phyloP scores from a whole-genome alignment of 352 stramenopile genomes.

The Detonula confervacea region DNA sequence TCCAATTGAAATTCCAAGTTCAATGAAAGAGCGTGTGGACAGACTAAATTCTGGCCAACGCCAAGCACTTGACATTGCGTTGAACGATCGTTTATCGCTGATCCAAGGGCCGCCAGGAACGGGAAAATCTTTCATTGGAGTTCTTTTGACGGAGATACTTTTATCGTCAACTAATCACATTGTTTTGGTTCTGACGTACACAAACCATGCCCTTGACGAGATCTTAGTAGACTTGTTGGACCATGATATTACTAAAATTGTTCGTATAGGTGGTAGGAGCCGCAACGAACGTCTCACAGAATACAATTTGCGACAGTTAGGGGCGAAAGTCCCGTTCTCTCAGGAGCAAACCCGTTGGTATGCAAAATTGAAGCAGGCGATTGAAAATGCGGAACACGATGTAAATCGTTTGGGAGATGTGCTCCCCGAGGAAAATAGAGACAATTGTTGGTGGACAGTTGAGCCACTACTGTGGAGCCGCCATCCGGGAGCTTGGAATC shows the following conservation, averaged over 20 bases:
- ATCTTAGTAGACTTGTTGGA: slow-evolving; percentile 29
- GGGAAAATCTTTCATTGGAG: slow-evolving; percentile 13
- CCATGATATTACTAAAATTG: slow-evolving; percentile 24
- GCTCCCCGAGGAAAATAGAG: too few relatives aligned
- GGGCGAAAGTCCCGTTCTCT: slow-evolving; percentile 17
- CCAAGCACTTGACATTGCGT: slow-evolving; percentile 3
- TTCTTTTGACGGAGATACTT: slow-evolving; percentile 22
- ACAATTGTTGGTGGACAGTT: too few relatives aligned
- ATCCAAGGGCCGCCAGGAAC: slow-evolving; percentile 19
- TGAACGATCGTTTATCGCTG: slow-evolving; percentile 16
- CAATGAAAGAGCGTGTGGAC: slow-evolving; percentile 11
- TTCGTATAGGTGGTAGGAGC: slow-evolving; percentile 33
- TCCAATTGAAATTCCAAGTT: slow-evolving; percentile 14
- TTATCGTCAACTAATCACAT: slow-evolving; percentile 2
- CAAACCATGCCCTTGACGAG: slow-evolving; percentile 39
- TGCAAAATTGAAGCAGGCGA: slow-evolving; percentile 23
- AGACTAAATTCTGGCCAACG: slow-evolving; percentile 10
- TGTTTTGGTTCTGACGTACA: slow-evolving; percentile 27
- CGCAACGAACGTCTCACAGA: slow-evolving; percentile 21
- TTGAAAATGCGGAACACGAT: slow-evolving; percentile 37
- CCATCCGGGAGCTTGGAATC: too few relatives aligned
- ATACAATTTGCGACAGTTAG: slow-evolving; percentile 32
- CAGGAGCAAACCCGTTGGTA: slow-evolving; percentile 17
- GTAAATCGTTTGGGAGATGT: background rate
- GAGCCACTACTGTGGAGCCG: too few relatives aligned